These are phyloP conservation scores for Fusarium beomiforme DNA, from an alignment of 2,329 filamentous ascomycete genomes.

Conservation along the genomic window DNA sequence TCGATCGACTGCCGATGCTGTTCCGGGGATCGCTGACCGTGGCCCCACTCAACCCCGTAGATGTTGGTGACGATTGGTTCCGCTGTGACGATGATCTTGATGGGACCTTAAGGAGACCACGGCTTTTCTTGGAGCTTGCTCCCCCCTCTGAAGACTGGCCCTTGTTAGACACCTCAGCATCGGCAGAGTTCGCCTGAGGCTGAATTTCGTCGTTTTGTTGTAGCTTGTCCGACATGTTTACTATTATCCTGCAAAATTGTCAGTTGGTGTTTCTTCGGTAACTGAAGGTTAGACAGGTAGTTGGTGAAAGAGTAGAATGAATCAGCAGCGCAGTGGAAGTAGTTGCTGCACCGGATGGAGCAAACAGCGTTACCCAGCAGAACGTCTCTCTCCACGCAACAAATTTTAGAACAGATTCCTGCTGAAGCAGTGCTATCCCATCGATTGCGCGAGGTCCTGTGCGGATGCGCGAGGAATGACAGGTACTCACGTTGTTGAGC, in stretches of 20 bases:
- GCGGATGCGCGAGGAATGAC: constrained; percentile 21
- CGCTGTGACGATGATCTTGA: constrained; percentile 70
- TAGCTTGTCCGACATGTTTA: constrained; percentile 49
- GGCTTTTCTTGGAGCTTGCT: constrained; percentile 58
- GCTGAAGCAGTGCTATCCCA: not conserved
- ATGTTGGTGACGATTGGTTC: constrained; percentile 67
- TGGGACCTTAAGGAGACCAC: constrained; percentile 65
- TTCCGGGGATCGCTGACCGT: constrained; percentile 68
- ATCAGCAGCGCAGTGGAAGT: not conserved
- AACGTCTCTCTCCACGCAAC: not conserved
- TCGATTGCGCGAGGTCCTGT: constrained; percentile 12
- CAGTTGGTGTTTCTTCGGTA: constrained; percentile 23
- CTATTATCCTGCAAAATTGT: constrained; percentile 37
- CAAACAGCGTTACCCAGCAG: not conserved
- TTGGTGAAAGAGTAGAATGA: not conserved
- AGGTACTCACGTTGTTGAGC: constrained; percentile 41
- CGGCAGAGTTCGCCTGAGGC: constrained; percentile 47
- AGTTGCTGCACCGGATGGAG: not conserved
- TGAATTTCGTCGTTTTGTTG: constrained; percentile 47
- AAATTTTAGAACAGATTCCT: not conserved
- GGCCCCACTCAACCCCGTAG: constrained; percentile 68
- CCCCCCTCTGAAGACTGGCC: constrained; percentile 55
- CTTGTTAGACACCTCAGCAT: constrained; percentile 55
- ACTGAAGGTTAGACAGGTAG: not conserved
- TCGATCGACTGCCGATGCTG: constrained; percentile 72